Evolutionary conservation across 768 basidiomycete species (phyloP), one percentile per base, ranked within the genome.

Genomic region (Lactifluus pinguis): DNA sequence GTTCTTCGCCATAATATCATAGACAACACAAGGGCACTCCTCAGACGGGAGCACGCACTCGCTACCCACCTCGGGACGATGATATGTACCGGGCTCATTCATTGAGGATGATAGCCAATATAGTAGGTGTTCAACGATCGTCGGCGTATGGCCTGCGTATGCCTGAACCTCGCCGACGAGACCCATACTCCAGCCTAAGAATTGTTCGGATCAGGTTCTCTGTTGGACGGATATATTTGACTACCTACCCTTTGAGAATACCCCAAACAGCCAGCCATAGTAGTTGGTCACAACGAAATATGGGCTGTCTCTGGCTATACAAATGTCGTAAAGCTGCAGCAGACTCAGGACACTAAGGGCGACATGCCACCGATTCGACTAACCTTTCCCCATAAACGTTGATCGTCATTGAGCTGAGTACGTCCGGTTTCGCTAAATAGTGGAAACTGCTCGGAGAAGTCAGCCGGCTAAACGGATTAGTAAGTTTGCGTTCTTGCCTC

Each of bases 251-350:
- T 53, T 64, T 48, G 62, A 65, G 59, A 69, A 69, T 36, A 54
- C 60, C 29, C 68, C 68, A 34, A 69, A 69, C 32, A 64, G 60
- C 68, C 68, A 69, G 9, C 61, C 57, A 6, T 62, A 57, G 25
- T 69, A 69, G 36, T 65, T 69, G 6, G 68, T 69, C 13, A 69
- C 52, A 14, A 61, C 66, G 49, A 68, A 69, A 42, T 54, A 61
- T 19, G 55, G 68, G 47, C 64, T 36, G 14, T 66, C 54, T n/a
- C 57, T 61, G 17, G 57, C 55, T 48, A 53, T 49, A 42, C 68
- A 69, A 15, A 62, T 52, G 49, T 69, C 68, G 48, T 63, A 63
- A 29, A 67, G 49, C 65, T 67, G 49, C n/a, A 2, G 21, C 7
- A 41, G 15, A 6, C 54, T 62, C 41, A 49, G 55, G 11, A 29